Base-by-base conservation (phyloP, 352 stramenopile genomes). In the Pythium dissotocum region DNA sequence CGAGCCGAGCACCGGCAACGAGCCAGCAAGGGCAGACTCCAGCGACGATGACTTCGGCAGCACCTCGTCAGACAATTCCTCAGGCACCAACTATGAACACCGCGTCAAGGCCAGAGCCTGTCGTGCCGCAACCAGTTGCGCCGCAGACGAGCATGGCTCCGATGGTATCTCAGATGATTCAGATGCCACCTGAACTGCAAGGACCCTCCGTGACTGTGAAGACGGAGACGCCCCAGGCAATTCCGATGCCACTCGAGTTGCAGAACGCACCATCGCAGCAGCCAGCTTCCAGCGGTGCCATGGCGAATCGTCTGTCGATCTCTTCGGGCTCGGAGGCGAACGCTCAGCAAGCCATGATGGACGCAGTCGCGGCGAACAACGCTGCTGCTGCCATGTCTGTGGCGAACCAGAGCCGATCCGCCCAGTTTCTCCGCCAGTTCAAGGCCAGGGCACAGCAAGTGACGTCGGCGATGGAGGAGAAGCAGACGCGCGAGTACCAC, bases 391-490 rank as follows among this genome's bases (percentile, higher is more conserved):
- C 69, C 0, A 69, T 76, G 53, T 65, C 64, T 21, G 70, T 73
- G 26, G 72, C 76, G 28, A 86, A 77, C 57, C 84, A 84, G 36
- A 91, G 75, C 71, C 87, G 87, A 33, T 94, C 87, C 4, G 82
- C 85, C 7, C 85, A 92, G 71, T 91, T 94, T 48, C 87, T 94
- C 70, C 80, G 81, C 57, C 84, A 94, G 64, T 94, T 94, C 59
- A 91, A 92, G 53, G 73, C 76, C 2, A 80, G 86, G 57, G 87
- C 87, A 2, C 82, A 92, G 63, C 82, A 92, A 63, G 87, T 94
- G 33, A 94, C 87, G 4, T 93, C 85, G 40, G 82, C 84, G n/a
- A 67, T 94, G 26, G 87, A 93, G 55, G 83, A 90, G 53, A 87
- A 86, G 26, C 84, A 91, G 58, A 91, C 83, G 42, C 85, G 77